phyloP scores from a whole-genome alignment of 257 asterid genomes.

The Eucommia ulmoides region DNA sequence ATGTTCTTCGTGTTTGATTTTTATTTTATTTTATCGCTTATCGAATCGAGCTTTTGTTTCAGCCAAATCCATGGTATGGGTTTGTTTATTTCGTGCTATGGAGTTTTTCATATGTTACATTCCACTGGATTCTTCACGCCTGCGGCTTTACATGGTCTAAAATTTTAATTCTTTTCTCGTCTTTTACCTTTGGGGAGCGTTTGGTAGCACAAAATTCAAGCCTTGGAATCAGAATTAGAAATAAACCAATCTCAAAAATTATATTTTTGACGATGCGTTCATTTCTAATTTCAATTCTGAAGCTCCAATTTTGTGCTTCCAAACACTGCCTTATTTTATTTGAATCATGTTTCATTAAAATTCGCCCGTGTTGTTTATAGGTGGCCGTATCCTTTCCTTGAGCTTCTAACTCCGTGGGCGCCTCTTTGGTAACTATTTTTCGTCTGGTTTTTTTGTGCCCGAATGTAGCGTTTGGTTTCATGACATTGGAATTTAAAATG shows the following conservation, averaged over 20 bases:
- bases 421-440: constrained; percentile 51
- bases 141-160: constrained; percentile 78
- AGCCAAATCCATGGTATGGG: constrained; percentile 74
- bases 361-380: too few relatives aligned
- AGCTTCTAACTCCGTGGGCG: constrained; percentile 65
- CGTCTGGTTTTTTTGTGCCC: too few relatives aligned
- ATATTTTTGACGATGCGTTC: background rate
- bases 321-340: background rate
- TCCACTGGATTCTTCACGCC: constrained; percentile 74
- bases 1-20: too few relatives aligned
- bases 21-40: too few relatives aligned
- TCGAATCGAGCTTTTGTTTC: constrained; percentile 10
- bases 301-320: too few relatives aligned
- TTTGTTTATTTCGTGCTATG: constrained; percentile 49
- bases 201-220: background rate
- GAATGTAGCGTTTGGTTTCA: too few relatives aligned
- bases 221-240: background rate
- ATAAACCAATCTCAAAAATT: background rate
- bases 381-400: constrained; percentile 99
- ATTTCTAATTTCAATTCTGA: background rate
- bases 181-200: too few relatives aligned
- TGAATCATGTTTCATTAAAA: background rate
- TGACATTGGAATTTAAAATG: too few relatives aligned
- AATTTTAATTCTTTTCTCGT: too few relatives aligned
- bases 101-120: constrained; percentile 49